Evolutionary conservation across 2,329 filamentous ascomycete genomes (phyloP), one percentile per base, ranked within the genome.

Genomic region (Leptodontidium sp.): DNA sequence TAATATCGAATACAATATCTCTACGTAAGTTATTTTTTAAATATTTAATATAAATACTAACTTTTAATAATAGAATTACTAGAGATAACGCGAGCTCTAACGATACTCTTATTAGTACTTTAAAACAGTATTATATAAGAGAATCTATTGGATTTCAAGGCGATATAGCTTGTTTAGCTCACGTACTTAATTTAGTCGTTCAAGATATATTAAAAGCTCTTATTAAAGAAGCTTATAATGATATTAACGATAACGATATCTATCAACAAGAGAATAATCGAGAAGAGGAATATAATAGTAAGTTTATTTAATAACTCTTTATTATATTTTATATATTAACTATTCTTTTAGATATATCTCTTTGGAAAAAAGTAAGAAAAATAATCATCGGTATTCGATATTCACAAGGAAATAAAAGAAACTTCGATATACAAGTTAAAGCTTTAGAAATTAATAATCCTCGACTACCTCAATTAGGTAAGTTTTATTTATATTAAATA

Each of bases 361-460:
- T 47, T 47, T 45, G 5, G 15, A 17, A 17, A 47, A 47, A 47
- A 47, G 15, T 47, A 47, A 17, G 45, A 21, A 47, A 47, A 47
- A 47, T 47, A 47, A 47, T 47, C 45, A 4, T 47, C 8, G 8
- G 45, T 21, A 47, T 47, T 47, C 15, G 15, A 17, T 47, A 47
- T 47, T 47, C 45, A 47, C n/a, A 47, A 47, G 45, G 3, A n/a
- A 47, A 47, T n/a, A 47, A 47, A 47, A 47, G 45, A 21, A 47
- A 47, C n/a, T 47, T 47, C 45, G 45, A 47, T 47, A 47, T 47
- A 47, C 45, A 47, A 47, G 45, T 47, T 47, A 47, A 47, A 47
- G 45, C 45, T 47, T 26, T 50, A 50, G 49, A 50, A 17, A 50
- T 50, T 50, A 50, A 50, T 11, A 50, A 50, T 50, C 49, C 49